Evolutionary conservation across 805 yeast species (phyloP).

Genomic region (Wickerhamiella sorbophila): DNA sequence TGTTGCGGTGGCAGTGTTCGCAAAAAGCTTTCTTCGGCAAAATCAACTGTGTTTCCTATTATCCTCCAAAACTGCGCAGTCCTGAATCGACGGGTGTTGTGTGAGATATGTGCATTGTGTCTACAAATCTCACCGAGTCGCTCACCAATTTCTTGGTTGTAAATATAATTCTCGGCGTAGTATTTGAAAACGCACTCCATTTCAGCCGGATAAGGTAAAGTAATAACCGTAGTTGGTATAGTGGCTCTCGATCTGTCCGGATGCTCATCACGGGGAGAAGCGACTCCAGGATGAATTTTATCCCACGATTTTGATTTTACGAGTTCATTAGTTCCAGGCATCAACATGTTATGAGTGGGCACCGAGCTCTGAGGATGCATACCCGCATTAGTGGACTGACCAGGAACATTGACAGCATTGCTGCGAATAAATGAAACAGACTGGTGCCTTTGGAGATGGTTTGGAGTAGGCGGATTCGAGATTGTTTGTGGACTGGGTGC

Average conservation of each 20-base stretch:
- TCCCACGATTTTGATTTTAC: background rate
- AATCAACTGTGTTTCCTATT: slow-evolving; percentile 12
- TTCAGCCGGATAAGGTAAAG: background rate
- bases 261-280: background rate
- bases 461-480: background rate
- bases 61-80: slow-evolving; percentile 14
- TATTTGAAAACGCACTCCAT: background rate
- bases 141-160: slow-evolving; percentile 32
- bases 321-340: background rate
- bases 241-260: background rate
- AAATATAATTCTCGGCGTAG: slow-evolving; percentile 14
- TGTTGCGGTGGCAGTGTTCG: slow-evolving; percentile 2
- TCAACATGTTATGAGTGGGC: background rate
- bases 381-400: background rate
- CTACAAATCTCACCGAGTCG: slow-evolving; percentile 40
- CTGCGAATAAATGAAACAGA: background rate
- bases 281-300: background rate
- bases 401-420: background rate
- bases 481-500: background rate
- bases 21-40: slow-evolving; percentile 9
- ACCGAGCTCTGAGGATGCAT: background rate
- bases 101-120: slow-evolving; percentile 39
- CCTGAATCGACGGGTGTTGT: slow-evolving; percentile 3
- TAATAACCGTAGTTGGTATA: background rate
- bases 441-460: background rate